phyloP scores from a whole-genome alignment of 108 stramenopile genomes.

The Cyclotella atomus region DNA sequence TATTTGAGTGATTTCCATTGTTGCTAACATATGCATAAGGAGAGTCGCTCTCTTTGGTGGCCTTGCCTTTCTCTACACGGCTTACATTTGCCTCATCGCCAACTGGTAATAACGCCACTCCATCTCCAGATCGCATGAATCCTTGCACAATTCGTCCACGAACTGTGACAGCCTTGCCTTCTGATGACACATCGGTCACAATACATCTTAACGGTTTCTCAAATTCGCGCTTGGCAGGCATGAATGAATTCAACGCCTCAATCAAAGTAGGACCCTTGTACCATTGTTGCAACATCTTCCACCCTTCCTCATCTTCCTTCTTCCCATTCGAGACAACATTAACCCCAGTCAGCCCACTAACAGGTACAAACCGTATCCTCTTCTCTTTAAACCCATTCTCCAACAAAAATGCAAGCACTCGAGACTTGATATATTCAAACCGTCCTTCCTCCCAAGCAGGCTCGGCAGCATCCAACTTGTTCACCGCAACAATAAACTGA shows the following conservation, averaged over 20 bases:
- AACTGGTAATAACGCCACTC: slow-evolving; percentile 78
- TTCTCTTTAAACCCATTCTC: slow-evolving; percentile 52
- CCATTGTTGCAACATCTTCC: slow-evolving; percentile 53
- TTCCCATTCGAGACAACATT: slow-evolving; percentile 42
- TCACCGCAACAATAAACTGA: slow-evolving; percentile 84
- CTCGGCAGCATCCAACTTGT: slow-evolving; percentile 83
- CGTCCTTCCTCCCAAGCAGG: slow-evolving; percentile 63
- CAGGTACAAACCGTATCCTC: slow-evolving; percentile 63
- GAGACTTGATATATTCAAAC: slow-evolving; percentile 57
- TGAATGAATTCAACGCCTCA: slow-evolving; percentile 66
- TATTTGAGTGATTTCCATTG: neutral
- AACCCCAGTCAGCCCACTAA: slow-evolving; percentile 69
- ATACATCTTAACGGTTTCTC: slow-evolving; percentile 58
- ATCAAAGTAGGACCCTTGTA: slow-evolving; percentile 76
- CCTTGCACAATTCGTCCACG: slow-evolving; percentile 85
- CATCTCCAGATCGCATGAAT: slow-evolving; percentile 66
- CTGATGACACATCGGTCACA: slow-evolving; percentile 69
- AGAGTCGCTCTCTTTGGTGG: slow-evolving; percentile 37
- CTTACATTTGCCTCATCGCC: slow-evolving; percentile 75
- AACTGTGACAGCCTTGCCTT: slow-evolving; percentile 76
- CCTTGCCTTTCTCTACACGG: slow-evolving; percentile 73
- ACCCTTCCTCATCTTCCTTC: slow-evolving; percentile 29
- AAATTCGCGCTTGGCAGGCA: slow-evolving; percentile 41
- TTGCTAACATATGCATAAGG: slow-evolving; percentile 29
- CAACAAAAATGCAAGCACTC: slow-evolving; percentile 53